phyloP scores from a whole-genome alignment of 1,139 yeast genomes.

The Suhomyces wounanorum region DNA sequence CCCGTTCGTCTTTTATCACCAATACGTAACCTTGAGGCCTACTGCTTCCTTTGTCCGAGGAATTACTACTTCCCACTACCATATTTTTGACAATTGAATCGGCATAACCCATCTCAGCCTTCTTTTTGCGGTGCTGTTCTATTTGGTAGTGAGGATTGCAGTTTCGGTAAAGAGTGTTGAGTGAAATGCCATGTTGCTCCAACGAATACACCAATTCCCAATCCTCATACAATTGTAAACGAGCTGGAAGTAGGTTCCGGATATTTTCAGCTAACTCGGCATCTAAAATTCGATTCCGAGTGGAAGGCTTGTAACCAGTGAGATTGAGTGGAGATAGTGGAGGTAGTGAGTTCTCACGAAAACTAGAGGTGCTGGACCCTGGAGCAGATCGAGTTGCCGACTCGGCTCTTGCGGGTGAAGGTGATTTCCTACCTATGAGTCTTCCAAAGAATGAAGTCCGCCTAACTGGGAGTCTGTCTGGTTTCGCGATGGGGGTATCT shows the following conservation, averaged over 20 bases:
- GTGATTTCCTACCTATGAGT: slow-evolving; percentile 11
- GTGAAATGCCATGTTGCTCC: slow-evolving; percentile 90
- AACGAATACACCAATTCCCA: slow-evolving; percentile 82
- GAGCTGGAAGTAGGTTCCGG: slow-evolving; percentile 69
- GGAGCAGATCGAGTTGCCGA: slow-evolving; percentile 4
- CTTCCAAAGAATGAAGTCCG: slow-evolving; percentile 11
- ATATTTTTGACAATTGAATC: slow-evolving; percentile 37
- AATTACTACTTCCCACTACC: slow-evolving; percentile 25
- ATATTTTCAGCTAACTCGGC: slow-evolving; percentile 71
- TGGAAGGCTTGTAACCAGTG: slow-evolving; percentile 58
- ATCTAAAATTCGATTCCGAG: slow-evolving; percentile 59
- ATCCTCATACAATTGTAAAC: slow-evolving; percentile 71
- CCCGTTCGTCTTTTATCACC: slow-evolving; percentile 62
- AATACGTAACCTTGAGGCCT: slow-evolving; percentile 68
- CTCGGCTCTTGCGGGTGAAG: slow-evolving; percentile 5
- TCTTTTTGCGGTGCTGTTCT: slow-evolving; percentile 23
- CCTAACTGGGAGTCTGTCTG: slow-evolving; percentile 2
- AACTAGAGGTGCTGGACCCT: slow-evolving; percentile 2
- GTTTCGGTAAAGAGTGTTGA: slow-evolving; percentile 67
- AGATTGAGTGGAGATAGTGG: slow-evolving; percentile 37
- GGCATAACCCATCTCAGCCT: slow-evolving; percentile 38
- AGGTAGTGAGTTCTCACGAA: slow-evolving; percentile 23
- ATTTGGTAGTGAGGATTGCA: slow-evolving; percentile 37
- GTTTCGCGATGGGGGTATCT: slow-evolving; percentile 1
- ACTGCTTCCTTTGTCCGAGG: slow-evolving; percentile 19